Evolutionary conservation across 2,329 filamentous ascomycete species (phyloP).

Genomic region (Pseudocercospora musae): DNA sequence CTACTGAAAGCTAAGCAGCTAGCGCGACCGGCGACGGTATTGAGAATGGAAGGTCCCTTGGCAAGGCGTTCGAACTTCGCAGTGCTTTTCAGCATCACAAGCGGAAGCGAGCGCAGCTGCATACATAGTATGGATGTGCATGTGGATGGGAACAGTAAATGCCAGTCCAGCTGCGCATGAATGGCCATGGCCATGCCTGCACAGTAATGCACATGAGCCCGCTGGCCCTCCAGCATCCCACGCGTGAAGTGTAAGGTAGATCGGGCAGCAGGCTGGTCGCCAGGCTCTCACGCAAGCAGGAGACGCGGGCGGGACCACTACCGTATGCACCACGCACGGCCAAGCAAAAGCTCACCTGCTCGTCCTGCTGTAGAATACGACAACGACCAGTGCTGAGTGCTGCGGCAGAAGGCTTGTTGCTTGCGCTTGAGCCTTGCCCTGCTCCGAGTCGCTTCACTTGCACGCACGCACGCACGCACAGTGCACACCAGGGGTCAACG

Average conservation of each 20-base stretch:
- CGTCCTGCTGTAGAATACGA: too few species aligned
- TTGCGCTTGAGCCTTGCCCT: not conserved
- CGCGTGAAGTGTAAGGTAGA: not conserved
- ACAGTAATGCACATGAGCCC: not conserved
- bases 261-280: not conserved
- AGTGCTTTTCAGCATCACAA: not conserved
- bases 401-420: conserved; percentile 1
- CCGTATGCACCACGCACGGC: not conserved
- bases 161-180: not conserved
- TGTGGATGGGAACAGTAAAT: not conserved
- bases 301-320: not conserved
- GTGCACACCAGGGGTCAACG: not conserved
- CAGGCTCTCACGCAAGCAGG: too few species aligned
- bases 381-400: not conserved
- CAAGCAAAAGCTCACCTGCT: conserved; percentile 4
- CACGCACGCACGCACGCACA: too few species aligned
- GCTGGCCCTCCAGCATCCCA: not conserved
- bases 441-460: conserved; percentile 2
- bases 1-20: not conserved
- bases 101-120: not conserved
- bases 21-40: conserved; percentile 1
- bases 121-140: not conserved
- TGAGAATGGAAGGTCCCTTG: not conserved
- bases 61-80: too few species aligned
- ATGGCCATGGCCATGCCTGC: not conserved